Evolutionary conservation across 2,329 filamentous ascomycete genomes (phyloP).

Genomic region (Fusarium nurragi): DNA sequence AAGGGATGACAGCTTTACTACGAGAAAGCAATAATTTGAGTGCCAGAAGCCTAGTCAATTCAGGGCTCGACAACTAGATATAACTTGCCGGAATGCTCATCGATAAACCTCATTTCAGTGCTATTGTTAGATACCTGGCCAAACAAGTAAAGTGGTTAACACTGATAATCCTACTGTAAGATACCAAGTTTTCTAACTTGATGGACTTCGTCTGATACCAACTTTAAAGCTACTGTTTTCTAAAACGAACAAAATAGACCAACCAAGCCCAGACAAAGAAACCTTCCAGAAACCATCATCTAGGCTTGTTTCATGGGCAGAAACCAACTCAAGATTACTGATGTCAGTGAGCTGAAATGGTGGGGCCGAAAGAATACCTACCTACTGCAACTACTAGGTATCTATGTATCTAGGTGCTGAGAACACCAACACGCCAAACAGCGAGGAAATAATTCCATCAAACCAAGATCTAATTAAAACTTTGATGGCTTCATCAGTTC

Average conservation of each 20-base stretch:
- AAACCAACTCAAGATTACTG: neutral
- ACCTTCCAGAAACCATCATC: neutral
- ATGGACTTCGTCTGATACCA: neutral
- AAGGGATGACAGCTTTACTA: neutral
- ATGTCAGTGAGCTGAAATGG: neutral
- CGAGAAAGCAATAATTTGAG: neutral
- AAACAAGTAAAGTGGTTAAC: neutral
- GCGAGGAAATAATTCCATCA: accelerated
- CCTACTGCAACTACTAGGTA: neutral
- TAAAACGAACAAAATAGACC: neutral
- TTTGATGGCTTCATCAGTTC: no score
- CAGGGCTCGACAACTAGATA: neutral
- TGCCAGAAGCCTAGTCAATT: neutral
- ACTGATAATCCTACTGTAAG: neutral
- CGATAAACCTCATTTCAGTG: neutral
- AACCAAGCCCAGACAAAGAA: neutral
- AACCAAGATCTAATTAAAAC: neutral
- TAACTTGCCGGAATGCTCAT: neutral
- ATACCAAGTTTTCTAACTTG: neutral
- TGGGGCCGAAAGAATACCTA: neutral
- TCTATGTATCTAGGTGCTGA: neutral
- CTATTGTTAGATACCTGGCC: neutral
- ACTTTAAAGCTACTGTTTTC: neutral
- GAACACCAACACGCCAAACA: neutral
- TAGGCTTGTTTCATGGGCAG: neutral